A percentile compares a stretch with the other conserved stretches of the same genome.
Evolutionary conservation across 2,329 filamentous ascomycete genomes (phyloP).

Genomic region (Stachybotrys elegans): DNA sequence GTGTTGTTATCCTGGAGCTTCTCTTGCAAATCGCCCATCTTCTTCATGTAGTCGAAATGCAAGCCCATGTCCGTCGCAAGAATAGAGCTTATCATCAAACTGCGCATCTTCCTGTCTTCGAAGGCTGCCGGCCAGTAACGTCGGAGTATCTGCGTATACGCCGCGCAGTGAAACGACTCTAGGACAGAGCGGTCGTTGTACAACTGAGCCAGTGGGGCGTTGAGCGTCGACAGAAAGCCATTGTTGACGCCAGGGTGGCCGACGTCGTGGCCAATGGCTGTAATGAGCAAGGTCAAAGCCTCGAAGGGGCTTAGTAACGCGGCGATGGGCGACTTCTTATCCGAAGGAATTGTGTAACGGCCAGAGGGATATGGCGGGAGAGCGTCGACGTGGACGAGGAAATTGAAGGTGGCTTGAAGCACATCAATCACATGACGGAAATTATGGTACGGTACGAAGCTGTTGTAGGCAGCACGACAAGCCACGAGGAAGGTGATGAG

Average conservation of each 20-base stretch:
- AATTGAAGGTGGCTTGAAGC: slow-evolving; percentile 86
- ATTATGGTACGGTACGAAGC: slow-evolving; percentile 95
- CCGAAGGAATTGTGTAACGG: slow-evolving; percentile 20
- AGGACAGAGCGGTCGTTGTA: slow-evolving; percentile 97
- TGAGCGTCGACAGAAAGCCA: slow-evolving; percentile 86
- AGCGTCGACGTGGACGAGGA: slow-evolving; percentile 74
- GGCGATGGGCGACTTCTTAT: slow-evolving; percentile 60
- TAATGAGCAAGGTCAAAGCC: slow-evolving; percentile 81
- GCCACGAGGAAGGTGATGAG: slow-evolving; percentile 82
- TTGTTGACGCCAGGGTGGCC: slow-evolving; percentile 98
- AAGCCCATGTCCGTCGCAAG: slow-evolving; percentile 95
- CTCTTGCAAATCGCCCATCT: slow-evolving; percentile 73
- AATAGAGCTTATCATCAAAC: slow-evolving; percentile 95
- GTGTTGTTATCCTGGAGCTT: slow-evolving; percentile 64
- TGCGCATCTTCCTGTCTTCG: slow-evolving; percentile 72
- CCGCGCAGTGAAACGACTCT: slow-evolving; percentile 95
- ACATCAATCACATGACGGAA: slow-evolving; percentile 97
- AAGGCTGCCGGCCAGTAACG: slow-evolving; percentile 87
- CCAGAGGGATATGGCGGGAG: slow-evolving; percentile 60
- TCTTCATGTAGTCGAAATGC: slow-evolving; percentile 95
- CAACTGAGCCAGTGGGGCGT: slow-evolving; percentile 86
- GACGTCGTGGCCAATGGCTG: slow-evolving; percentile 96
- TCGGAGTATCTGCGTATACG: slow-evolving; percentile 91
- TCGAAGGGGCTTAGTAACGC: slow-evolving; percentile 79
- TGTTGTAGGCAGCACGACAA: slow-evolving; percentile 91